Conservation (phyloP, 176 grass and related monocot species). For the Microstegium vimineum region DNA sequence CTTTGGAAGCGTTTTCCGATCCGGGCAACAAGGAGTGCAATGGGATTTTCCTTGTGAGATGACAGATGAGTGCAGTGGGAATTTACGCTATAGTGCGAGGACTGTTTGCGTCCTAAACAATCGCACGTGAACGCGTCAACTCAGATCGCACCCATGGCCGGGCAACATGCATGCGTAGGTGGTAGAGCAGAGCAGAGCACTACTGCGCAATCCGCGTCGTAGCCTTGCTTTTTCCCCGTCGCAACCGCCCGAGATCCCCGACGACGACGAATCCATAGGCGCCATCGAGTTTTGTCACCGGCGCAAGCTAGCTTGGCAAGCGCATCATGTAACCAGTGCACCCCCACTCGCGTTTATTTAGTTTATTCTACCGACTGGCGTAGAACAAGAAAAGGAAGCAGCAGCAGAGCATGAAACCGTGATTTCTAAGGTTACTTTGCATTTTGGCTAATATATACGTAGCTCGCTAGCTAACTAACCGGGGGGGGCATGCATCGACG, state of each 20-base stretch:
- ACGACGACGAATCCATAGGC: not conserved
- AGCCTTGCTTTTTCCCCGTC: slow-evolving; percentile 4
- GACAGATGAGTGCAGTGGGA: not conserved
- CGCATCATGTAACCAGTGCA: not conserved
- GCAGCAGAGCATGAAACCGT: not conserved
- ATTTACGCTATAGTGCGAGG: not conserved
- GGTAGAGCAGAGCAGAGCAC: not conserved
- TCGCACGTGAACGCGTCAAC: slow-evolving; percentile 17
- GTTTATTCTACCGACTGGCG: not conserved
- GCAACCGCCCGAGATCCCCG: not conserved
- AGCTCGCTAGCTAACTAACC: not conserved
- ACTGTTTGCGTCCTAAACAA: not conserved
- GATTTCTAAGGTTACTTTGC: slow-evolving; percentile 18
- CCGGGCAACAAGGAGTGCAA: not conserved
- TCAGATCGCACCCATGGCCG: not conserved
- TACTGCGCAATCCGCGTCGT: not conserved
- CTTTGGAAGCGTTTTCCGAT: not conserved
- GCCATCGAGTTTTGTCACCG: not conserved
- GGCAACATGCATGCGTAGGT: not conserved
- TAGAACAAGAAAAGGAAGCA: not conserved
- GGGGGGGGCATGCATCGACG: not conserved
- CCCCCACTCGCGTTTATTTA: not conserved
- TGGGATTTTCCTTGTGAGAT: not conserved
- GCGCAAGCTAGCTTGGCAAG: slow-evolving; percentile 9
- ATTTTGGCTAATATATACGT: too few relatives aligned